A percentile compares a stretch with the other conserved stretches of the same genome.
Evolutionary conservation across 1,284 basidiomycete species (phyloP).

Genomic region (Leccinum laetum): DNA sequence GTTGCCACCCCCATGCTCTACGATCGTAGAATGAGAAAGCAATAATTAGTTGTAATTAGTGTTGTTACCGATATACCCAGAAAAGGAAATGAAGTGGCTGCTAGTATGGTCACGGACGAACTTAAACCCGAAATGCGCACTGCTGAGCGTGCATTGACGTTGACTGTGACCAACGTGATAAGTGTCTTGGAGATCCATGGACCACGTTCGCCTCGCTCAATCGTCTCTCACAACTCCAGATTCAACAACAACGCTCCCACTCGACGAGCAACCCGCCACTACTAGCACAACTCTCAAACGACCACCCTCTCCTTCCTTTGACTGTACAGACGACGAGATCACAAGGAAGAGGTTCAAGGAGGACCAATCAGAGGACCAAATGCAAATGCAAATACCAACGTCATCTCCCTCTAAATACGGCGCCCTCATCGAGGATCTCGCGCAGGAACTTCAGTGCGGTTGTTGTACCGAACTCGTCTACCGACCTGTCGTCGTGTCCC

Average conservation of each 20-base stretch:
- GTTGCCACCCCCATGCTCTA: slow-evolving; percentile 23
- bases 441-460: slow-evolving; percentile 76
- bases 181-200: slow-evolving; percentile 21
- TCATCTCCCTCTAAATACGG: slow-evolving; percentile 25
- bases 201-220: slow-evolving; percentile 9
- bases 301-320: slow-evolving; percentile 59
- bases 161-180: slow-evolving; percentile 14
- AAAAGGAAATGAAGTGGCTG: slow-evolving; percentile 27
- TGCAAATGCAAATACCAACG: neutral
- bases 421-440: slow-evolving; percentile 58
- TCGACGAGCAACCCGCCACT: slow-evolving; percentile 25
- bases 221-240: neutral
- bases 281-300: slow-evolving; percentile 51
- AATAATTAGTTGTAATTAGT: neutral
- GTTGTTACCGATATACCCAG: slow-evolving; percentile 18
- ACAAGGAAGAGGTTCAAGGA: slow-evolving; percentile 64
- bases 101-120: slow-evolving; percentile 17
- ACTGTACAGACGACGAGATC: slow-evolving; percentile 44
- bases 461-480: slow-evolving; percentile 79
- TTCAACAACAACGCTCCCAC: neutral
- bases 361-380: slow-evolving; percentile 30
- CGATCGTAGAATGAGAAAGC: neutral
- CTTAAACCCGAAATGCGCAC: slow-evolving; percentile 23
- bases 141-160: slow-evolving; percentile 14
- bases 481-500: slow-evolving; percentile 71